phyloP scores from a whole-genome alignment of 1,284 basidiomycete species.

The Trichosporon inkin region DNA sequence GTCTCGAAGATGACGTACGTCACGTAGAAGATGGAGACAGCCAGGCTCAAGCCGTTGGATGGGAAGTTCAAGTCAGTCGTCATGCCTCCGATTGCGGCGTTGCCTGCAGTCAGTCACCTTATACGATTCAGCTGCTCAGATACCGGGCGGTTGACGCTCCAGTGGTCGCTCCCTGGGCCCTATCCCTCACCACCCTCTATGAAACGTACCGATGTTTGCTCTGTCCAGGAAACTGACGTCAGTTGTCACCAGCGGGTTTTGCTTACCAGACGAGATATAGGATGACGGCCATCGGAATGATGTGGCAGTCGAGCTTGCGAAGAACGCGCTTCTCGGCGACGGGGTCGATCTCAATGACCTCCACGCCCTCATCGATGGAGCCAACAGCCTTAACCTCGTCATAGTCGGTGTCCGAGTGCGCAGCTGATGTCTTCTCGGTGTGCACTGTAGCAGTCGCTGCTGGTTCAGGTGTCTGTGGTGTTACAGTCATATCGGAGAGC shows the following conservation, averaged over 20 bases:
- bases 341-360: not conserved
- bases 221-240: not conserved
- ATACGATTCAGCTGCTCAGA: no score
- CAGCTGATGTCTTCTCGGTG: not conserved
- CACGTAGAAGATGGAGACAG: constrained; percentile 27
- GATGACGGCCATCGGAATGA: not conserved
- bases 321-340: not conserved
- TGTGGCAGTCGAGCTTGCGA: not conserved
- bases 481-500: no score
- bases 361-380: not conserved
- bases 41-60: constrained; percentile 10
- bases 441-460: no score
- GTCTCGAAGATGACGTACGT: constrained; percentile 37
- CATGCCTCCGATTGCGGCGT: constrained; percentile 15
- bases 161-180: no score
- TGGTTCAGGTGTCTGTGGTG: no score
- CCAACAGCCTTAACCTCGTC: not conserved
- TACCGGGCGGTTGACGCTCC: no score
- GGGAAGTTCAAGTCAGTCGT: constrained; percentile 10
- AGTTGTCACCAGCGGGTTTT: not conserved
- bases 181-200: no score
- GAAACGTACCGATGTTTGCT: not conserved
- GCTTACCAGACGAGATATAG: not conserved
- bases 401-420: not conserved
- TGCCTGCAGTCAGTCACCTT: constrained; percentile 1